A percentile compares a stretch with the other conserved stretches of the same genome.
phyloP scores from a whole-genome alignment of 768 basidiomycete genomes.

The Dendrothele bispora region DNA sequence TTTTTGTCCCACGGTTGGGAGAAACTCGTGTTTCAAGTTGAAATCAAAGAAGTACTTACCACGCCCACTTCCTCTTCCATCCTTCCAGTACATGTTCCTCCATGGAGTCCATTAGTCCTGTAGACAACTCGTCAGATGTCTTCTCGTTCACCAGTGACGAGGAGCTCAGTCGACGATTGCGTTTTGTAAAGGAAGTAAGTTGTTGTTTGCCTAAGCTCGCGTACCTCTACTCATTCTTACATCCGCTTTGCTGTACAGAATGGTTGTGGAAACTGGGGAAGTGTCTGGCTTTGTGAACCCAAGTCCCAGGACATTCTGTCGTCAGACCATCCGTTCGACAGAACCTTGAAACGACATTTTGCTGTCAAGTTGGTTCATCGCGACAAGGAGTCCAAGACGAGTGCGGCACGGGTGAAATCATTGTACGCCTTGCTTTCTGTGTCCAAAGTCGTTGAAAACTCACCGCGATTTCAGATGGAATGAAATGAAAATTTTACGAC shows the following conservation, averaged over 20 bases:
- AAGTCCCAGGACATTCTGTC: slow-evolving; percentile 43
- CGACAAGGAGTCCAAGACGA: slow-evolving; percentile 72
- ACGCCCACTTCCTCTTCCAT: slow-evolving; percentile 9
- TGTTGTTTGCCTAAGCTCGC: slow-evolving; percentile 3
- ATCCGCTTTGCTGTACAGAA: slow-evolving; percentile 47
- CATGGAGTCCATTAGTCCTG: slow-evolving; percentile 6
- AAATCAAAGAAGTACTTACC: no score
- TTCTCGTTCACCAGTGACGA: slow-evolving; percentile 52
- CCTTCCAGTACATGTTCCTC: slow-evolving; percentile 21
- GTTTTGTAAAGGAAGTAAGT: slow-evolving; percentile 74
- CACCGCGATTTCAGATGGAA: slow-evolving; percentile 69
- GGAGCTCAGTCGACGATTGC: slow-evolving; percentile 49
- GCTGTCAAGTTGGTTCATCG: slow-evolving; percentile 95
- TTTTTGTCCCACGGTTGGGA: no score
- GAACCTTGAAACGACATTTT: slow-evolving; percentile 39
- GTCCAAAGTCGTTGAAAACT: slow-evolving; percentile 2
- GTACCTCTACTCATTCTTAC: slow-evolving; percentile 4
- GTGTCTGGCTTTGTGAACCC: slow-evolving; percentile 78
- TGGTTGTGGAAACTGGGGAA: slow-evolving; percentile 93
- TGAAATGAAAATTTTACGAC: slow-evolving; percentile 94
- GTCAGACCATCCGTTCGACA: slow-evolving; percentile 30
- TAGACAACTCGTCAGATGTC: slow-evolving; percentile 32
- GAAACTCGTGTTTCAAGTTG: no score
- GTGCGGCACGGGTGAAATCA: slow-evolving; percentile 86
- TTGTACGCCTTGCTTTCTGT: slow-evolving; percentile 50